These are phyloP conservation scores for Chlamydomonas asymmetrica DNA, from an alignment of 139 green algal genomes.

Conservation along the genomic window DNA sequence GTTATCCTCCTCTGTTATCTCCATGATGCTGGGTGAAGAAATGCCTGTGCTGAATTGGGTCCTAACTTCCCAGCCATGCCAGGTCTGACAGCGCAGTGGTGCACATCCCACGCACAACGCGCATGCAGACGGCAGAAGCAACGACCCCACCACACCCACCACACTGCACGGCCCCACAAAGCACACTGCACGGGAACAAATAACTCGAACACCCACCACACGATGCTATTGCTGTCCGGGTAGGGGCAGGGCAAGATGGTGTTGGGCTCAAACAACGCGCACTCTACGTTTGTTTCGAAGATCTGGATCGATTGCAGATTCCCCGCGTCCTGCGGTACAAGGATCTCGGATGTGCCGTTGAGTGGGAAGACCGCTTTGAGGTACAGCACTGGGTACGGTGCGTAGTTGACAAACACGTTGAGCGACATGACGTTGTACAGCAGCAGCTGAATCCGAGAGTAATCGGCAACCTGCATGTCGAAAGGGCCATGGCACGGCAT, in stretches of 20 bases:
- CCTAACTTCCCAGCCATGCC: too few species aligned
- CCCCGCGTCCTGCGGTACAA: neutral
- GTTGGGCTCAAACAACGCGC: neutral
- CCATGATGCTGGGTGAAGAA: too few species aligned
- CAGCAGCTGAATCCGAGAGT: conserved; percentile 18
- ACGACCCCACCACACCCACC: too few species aligned
- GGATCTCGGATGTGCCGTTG: neutral
- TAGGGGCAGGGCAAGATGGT: neutral
- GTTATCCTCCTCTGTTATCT: too few species aligned
- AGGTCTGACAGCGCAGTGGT: too few species aligned
- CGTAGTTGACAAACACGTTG: neutral
- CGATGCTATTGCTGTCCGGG: neutral
- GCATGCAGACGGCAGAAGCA: too few species aligned
- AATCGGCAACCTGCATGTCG: conserved; percentile 14
- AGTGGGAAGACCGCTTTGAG: neutral
- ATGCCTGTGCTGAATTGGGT: too few species aligned
- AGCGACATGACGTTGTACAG: conserved; percentile 13
- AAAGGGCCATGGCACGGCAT: too few species aligned
- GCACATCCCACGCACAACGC: too few species aligned
- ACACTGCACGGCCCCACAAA: too few species aligned
- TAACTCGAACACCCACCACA: neutral
- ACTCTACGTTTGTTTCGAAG: conserved; percentile 7
- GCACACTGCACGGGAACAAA: too few species aligned
- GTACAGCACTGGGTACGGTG: conserved; percentile 4
- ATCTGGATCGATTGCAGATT: neutral